Conservation (phyloP, 768 basidiomycete species). For the Pleurotus tuoliensis region DNA sequence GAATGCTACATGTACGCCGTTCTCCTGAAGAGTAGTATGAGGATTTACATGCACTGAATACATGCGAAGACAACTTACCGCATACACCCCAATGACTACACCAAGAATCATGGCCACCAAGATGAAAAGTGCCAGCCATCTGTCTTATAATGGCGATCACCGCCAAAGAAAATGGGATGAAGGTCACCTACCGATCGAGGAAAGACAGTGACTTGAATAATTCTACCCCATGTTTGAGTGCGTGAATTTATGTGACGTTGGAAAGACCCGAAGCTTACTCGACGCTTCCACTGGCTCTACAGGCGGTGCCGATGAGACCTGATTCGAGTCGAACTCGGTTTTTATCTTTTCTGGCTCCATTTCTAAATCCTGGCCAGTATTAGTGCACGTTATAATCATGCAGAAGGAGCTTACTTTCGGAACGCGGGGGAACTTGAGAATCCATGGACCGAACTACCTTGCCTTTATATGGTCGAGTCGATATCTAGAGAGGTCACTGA, state of each 20-base stretch:
- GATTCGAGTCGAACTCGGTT: not conserved
- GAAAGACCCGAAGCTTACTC: not conserved
- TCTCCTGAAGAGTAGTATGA: not conserved
- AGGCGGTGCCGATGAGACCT: not conserved
- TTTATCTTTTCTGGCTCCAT: not conserved
- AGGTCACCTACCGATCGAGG: slow-evolving; percentile 31
- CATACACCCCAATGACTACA: slow-evolving; percentile 70
- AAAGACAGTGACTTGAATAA: slow-evolving; percentile 41
- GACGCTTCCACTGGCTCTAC: not conserved
- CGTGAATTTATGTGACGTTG: too few relatives aligned
- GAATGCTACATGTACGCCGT: slow-evolving; percentile 55
- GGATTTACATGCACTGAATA: too few relatives aligned
- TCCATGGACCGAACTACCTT: not conserved
- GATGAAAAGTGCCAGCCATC: slow-evolving; percentile 61
- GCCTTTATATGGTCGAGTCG: too few relatives aligned
- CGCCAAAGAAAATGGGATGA: not conserved
- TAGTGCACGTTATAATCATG: not conserved
- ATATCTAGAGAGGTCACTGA: not conserved
- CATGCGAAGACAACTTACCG: slow-evolving; percentile 21
- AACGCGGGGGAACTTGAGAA: not conserved
- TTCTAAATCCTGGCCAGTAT: not conserved
- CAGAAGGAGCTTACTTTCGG: not conserved
- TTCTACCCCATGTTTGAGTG: slow-evolving; percentile 15
- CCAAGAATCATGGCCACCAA: slow-evolving; percentile 73
- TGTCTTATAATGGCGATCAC: slow-evolving; percentile 9